These are phyloP conservation scores for Capsicum baccatum DNA, from an alignment of 257 asterid genomes.

Conservation along the genomic window DNA sequence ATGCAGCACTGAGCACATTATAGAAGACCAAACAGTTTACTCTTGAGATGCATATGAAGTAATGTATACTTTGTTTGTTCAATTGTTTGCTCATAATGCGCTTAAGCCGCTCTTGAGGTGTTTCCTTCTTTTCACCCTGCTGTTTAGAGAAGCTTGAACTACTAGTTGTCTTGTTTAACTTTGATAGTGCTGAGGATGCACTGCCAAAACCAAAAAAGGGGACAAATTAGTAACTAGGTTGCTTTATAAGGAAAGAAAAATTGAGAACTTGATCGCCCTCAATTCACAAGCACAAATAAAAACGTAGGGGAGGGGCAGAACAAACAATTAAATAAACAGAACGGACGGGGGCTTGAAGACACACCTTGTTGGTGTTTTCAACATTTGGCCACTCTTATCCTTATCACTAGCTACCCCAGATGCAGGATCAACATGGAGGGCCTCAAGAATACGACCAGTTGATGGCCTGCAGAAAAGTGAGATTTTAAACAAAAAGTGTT, in stretches of 20 bases:
- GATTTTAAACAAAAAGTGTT: constrained; percentile 56
- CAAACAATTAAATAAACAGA: background rate
- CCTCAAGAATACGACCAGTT: constrained; percentile 95
- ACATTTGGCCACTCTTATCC: constrained; percentile 63
- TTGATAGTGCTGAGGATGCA: constrained; percentile 83
- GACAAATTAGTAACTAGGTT: background rate
- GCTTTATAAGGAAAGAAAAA: background rate
- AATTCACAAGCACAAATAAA: background rate
- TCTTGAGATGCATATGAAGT: constrained; percentile 48
- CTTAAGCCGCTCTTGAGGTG: constrained; percentile 98
- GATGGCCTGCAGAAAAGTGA: constrained; percentile 79
- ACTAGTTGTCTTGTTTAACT: constrained; percentile 74
- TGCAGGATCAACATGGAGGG: constrained; percentile 97
- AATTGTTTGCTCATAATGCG: constrained; percentile 97
- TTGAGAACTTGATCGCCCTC: background rate
- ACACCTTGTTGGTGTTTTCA: constrained; percentile 71
- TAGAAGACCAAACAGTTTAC: constrained; percentile 44
- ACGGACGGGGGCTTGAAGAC: background rate
- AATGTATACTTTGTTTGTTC: constrained; percentile 87
- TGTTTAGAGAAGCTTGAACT: constrained; percentile 72
- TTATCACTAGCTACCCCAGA: constrained; percentile 87
- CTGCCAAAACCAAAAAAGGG: constrained; percentile 51
- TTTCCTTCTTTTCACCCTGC: constrained; percentile 95
- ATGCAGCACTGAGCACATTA: constrained; percentile 30
- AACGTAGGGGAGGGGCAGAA: background rate